Conservation (phyloP, 2,329 filamentous ascomycete genomes). For the Harringtonia aguacate region DNA sequence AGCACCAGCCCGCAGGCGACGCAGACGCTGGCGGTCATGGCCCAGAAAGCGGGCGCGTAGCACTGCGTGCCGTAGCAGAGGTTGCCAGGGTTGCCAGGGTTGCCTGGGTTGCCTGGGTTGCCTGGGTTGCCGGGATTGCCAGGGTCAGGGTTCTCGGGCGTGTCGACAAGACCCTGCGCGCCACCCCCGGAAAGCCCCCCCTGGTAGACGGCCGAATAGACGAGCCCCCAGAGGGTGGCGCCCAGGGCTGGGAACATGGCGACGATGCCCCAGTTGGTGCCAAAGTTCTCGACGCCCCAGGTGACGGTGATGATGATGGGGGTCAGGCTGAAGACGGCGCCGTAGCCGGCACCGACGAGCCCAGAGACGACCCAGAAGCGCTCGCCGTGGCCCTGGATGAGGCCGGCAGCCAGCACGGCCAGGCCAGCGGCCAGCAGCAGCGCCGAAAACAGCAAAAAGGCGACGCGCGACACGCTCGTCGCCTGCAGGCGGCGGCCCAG, state of each 20-base stretch:
- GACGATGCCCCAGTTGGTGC: conserved; percentile 94
- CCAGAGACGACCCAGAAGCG: conserved; percentile 81
- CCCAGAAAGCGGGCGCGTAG: conserved; percentile 78
- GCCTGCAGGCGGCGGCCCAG: conserved; percentile 12
- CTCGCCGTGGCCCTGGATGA: conserved; percentile 60
- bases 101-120: too few species aligned
- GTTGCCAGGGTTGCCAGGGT: too few species aligned
- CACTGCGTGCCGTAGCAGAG: conserved; percentile 77
- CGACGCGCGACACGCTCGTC: conserved; percentile 63
- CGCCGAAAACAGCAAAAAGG: conserved; percentile 68
- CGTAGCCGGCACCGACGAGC: conserved; percentile 82
- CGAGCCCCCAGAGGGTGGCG: conserved; percentile 77
- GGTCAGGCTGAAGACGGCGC: conserved; percentile 78
- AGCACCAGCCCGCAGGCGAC: conserved; percentile 60
- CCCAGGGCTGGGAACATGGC: conserved; percentile 84
- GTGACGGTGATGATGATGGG: conserved; percentile 94
- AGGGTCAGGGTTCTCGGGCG: too few species aligned
- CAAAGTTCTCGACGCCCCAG: conserved; percentile 98
- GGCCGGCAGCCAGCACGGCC: conserved; percentile 64
- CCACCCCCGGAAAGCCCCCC: conserved; percentile 40
- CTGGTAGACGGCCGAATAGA: conserved; percentile 80
- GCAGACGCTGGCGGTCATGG: conserved; percentile 72
- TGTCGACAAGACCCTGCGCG: conserved; percentile 17
- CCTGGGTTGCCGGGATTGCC: too few species aligned
- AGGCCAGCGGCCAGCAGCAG: conserved; percentile 66